Conservation (phyloP, 2,329 filamentous ascomycete species). For the Phaeophleospora eucalypticola region DNA sequence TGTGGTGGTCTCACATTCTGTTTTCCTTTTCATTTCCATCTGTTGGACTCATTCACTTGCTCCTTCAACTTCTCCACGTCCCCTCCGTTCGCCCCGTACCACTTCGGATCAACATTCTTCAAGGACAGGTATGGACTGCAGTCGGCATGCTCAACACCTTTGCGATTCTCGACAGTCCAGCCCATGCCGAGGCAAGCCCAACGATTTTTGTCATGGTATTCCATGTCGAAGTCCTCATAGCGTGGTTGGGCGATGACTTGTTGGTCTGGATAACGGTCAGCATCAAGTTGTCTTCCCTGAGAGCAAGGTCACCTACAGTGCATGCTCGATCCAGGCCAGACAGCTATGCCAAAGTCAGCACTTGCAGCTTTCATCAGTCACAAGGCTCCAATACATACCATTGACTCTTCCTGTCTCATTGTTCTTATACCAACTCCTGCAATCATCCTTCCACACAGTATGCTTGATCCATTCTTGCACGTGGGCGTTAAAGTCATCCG, state of each 20-base stretch:
- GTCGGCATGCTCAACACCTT: constrained; percentile 28
- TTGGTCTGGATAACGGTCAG: constrained; percentile 23
- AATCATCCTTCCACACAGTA: constrained; percentile 47
- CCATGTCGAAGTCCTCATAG: constrained; percentile 44
- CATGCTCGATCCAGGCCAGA: constrained; percentile 50
- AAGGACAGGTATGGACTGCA: constrained; percentile 38
- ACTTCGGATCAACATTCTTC: constrained; percentile 42
- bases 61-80: constrained; percentile 19
- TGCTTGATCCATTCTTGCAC: constrained; percentile 47
- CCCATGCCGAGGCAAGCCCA: constrained; percentile 44
- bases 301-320: constrained; percentile 27
- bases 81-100: constrained; percentile 31
- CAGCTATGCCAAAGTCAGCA: too few species aligned
- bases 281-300: neutral
- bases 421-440: constrained; percentile 43
- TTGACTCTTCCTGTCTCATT: constrained; percentile 44
- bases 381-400: too few species aligned
- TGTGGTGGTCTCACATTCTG: too few species aligned
- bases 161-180: constrained; percentile 31
- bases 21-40: constrained; percentile 6
- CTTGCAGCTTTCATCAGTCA: too few species aligned
- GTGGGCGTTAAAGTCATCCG: constrained; percentile 42
- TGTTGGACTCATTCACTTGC: constrained; percentile 18
- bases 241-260: constrained; percentile 38
- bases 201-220: constrained; percentile 37